Evolutionary conservation across 2,329 filamentous ascomycete genomes (phyloP).

Genomic region (Emydomyces testavorans): DNA sequence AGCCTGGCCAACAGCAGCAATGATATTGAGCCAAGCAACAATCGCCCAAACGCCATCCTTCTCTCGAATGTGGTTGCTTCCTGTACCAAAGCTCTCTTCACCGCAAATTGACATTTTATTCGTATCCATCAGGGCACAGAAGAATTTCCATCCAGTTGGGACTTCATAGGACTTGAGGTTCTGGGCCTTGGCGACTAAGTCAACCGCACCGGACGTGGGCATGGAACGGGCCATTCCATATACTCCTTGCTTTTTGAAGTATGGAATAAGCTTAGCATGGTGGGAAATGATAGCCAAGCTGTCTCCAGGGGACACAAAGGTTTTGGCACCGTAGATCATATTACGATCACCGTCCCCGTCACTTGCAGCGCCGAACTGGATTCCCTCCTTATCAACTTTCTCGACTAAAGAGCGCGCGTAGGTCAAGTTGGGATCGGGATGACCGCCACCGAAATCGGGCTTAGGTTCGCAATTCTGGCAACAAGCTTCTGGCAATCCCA

Average conservation of each 20-base stretch:
- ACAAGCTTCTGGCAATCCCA: constrained; percentile 63
- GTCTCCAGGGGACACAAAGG: constrained; percentile 94
- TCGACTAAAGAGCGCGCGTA: constrained; percentile 94
- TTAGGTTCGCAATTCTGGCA: constrained; percentile 88
- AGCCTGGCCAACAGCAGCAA: constrained; percentile 80
- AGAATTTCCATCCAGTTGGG: constrained; percentile 98
- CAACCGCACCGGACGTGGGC: constrained; percentile 91
- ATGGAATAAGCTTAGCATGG: constrained; percentile 90
- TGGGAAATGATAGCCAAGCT: constrained; percentile 96
- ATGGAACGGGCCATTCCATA: constrained; percentile 93
- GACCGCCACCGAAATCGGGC: constrained; percentile 91
- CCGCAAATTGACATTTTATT: constrained; percentile 97
- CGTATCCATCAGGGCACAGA: constrained; percentile 88
- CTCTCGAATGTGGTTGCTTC: constrained; percentile 96
- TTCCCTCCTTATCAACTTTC: constrained; percentile 76
- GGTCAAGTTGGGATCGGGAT: constrained; percentile 95
- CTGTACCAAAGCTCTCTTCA: constrained; percentile 95
- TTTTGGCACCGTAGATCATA: constrained; percentile 98
- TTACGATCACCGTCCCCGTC: constrained; percentile 97
- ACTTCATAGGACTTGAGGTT: constrained; percentile 89
- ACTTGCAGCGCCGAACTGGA: constrained; percentile 92
- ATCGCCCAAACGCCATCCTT: constrained; percentile 98
- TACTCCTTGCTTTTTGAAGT: constrained; percentile 95
- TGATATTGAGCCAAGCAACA: constrained; percentile 96
- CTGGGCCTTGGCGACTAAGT: constrained; percentile 91